These are phyloP conservation scores for Talaromyces stipitatus DNA, from an alignment of 495 filamentous ascomycete species.

Conservation along the genomic window DNA sequence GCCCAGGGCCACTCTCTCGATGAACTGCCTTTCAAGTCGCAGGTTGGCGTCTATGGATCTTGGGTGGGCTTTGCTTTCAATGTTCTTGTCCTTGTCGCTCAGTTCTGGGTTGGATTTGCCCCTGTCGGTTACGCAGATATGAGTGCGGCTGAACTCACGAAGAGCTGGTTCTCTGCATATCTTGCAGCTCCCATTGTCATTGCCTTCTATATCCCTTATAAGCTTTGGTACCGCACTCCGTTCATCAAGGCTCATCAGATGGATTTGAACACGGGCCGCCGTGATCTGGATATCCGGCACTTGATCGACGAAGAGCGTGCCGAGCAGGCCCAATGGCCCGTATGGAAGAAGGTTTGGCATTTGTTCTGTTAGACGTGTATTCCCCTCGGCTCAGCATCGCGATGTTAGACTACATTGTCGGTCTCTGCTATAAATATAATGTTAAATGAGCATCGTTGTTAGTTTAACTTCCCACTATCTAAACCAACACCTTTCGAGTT, in stretches of 20 bases:
- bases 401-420: neutral
- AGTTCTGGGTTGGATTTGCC: slow-evolving; percentile 88
- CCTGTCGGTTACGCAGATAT: slow-evolving; percentile 54
- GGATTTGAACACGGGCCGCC: slow-evolving; percentile 80
- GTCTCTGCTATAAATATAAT: neutral
- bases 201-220: slow-evolving; percentile 68
- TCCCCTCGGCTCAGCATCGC: neutral
- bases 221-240: slow-evolving; percentile 65
- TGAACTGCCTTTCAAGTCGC: slow-evolving; percentile 74
- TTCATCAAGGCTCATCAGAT: slow-evolving; percentile 61
- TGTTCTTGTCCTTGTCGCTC: slow-evolving; percentile 71
- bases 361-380: slow-evolving; percentile 38
- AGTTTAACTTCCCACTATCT: neutral
- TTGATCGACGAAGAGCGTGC: slow-evolving; percentile 68
- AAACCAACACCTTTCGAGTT: too few relatives aligned
- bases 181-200: slow-evolving; percentile 79
- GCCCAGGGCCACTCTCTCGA: slow-evolving; percentile 59
- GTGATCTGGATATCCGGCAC: slow-evolving; percentile 73
- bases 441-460: neutral
- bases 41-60: slow-evolving; percentile 73
- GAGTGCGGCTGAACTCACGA: slow-evolving; percentile 33
- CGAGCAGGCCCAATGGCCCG: slow-evolving; percentile 66
- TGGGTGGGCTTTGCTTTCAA: slow-evolving; percentile 81
- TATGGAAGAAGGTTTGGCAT: slow-evolving; percentile 73
- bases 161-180: slow-evolving; percentile 71